Base-by-base conservation (phyloP, 345 rosid genomes). In the Excoecaria cochinchinensis region DNA sequence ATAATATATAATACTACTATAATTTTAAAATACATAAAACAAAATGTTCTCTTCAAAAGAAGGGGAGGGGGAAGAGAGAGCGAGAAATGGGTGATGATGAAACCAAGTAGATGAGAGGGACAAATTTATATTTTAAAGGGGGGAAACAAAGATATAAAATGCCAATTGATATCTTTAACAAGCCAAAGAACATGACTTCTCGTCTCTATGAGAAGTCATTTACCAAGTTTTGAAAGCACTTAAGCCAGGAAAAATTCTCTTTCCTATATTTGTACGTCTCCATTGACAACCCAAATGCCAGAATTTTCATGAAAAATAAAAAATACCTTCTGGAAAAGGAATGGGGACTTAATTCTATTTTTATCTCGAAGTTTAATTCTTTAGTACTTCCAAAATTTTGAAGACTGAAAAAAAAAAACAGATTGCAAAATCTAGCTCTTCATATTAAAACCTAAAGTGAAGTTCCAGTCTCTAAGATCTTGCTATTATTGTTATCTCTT, bases 381-480 rank as follows among this genome's bases (percentile, higher is more conserved):
- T 17, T 13, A 31, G 12, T 25, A 55, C 11, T 56, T 55, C 64
- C 51, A n/a, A 8, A 40, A 7, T 47, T 69, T 48, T 22, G 9
- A 51, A 14, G 10, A 16, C 19, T 9, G 48, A 19, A 22, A 57
- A 5, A 22, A 57, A 5, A 24, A 50, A 62, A 46, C 42, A 73
- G 25, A 4, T 11, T 38, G 36, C 58, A 73, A 42, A 58, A 15
- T 22, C 40, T 48, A 46, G 74, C 58, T 24, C n/a, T 52, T 7
- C 17, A 64, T 15, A 8, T 40, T 46, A n/a, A 40, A 55, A 39
- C 24, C 57, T 71, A n/a, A 71, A 38, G 64, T 16, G 8, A 24
- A n/a, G 4, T 65, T 52, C 51, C 25, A 55, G 55, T 55, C 53
- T 65, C 40, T 47, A 42, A 56, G 77, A 44, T 57, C 77, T 55